Percentiles rank a stretch among this genome's conserved stretches.
phyloP scores from a whole-genome alignment of 2,329 filamentous ascomycete genomes.

The Rhinocladiella mackenziei region DNA sequence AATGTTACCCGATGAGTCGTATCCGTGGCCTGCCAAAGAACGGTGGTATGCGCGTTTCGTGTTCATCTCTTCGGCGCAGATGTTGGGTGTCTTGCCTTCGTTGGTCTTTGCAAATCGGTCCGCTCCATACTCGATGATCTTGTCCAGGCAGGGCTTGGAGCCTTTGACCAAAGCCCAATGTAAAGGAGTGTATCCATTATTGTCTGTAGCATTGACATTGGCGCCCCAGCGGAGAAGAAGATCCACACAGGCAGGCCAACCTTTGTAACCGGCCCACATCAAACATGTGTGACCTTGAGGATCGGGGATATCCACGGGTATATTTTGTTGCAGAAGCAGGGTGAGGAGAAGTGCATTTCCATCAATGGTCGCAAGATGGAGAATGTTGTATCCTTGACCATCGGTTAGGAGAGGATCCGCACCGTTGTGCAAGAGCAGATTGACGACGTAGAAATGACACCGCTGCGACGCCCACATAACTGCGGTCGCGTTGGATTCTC shows the following conservation, averaged over 20 bases:
- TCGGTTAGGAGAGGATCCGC: slow-evolving; percentile 91
- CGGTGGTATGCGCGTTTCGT: slow-evolving; percentile 76
- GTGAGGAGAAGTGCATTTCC: slow-evolving; percentile 88
- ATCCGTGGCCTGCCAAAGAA: slow-evolving; percentile 79
- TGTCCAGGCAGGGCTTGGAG: slow-evolving; percentile 81
- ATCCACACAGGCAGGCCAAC: slow-evolving; percentile 86
- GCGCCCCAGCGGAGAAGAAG: slow-evolving; percentile 92
- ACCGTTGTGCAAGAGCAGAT: slow-evolving; percentile 83
- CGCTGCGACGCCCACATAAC: slow-evolving; percentile 96
- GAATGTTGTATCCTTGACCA: slow-evolving; percentile 93
- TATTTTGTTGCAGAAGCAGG: slow-evolving; percentile 87
- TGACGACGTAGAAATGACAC: slow-evolving; percentile 94
- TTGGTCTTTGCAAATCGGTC: slow-evolving; percentile 87
- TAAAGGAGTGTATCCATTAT: slow-evolving; percentile 87
- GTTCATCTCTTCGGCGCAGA: slow-evolving; percentile 86
- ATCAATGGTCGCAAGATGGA: slow-evolving; percentile 95
- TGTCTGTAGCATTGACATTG: slow-evolving; percentile 83
- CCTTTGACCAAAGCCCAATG: slow-evolving; percentile 98
- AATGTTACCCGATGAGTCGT: slow-evolving; percentile 70
- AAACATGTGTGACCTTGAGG: slow-evolving; percentile 86
- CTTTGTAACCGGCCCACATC: slow-evolving; percentile 99
- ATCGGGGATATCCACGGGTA: slow-evolving; percentile 87
- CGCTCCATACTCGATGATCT: slow-evolving; percentile 90
- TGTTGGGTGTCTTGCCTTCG: slow-evolving; percentile 83
- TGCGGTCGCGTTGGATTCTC: slow-evolving; percentile 88